Evolutionary conservation across 148 eudicot genomes (phyloP), one percentile per base, ranked within the genome.

Genomic region (Arbutus unedo): DNA sequence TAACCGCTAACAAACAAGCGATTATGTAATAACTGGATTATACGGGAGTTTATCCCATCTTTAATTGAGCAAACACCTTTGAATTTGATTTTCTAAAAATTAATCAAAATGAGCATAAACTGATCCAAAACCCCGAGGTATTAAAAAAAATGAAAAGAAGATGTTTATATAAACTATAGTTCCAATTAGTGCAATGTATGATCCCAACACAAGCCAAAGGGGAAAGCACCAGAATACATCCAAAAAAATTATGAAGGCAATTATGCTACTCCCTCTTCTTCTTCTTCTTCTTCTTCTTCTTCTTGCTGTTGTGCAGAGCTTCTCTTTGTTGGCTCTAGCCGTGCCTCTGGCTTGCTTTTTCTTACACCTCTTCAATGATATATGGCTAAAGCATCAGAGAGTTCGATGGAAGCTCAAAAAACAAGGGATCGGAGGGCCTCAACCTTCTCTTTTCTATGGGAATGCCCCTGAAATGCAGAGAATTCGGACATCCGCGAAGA

Each of bases 371-470:
- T 57, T 80, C 67, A 84, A 84, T 49, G 79, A 31, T 31, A 8
- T 80, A 49, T 89, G 91, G 93, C 23, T 90, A 3, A 87, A 84
- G 79, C 84, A 84, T 48, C 79, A 79, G 78, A 88, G 64, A 51
- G 85, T 79, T 56, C 55, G 81, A 16, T 62, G 87, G 83, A 88
- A 74, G 86, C 91, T 94, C 62, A 83, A 53, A 80, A 85, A 79
- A 23, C 92, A 90, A 80, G 98, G 98, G 2, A 89, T 94, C 19
- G 87, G 54, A 85, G 98, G 98, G 21, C 98, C 98, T 73, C 82
- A 82, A 54, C 94, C 96, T 8, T 89, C 90, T 53, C 73, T 89
- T 25, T 25, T 89, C 0, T 85, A 91, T 81, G 98, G 98, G 31
- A 94, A 94, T 88, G 90, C 85, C 19, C 74, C 87, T 48, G 89